Evolutionary conservation across 768 basidiomycete species (phyloP).

Genomic region (Fistulinella prunicolor): DNA sequence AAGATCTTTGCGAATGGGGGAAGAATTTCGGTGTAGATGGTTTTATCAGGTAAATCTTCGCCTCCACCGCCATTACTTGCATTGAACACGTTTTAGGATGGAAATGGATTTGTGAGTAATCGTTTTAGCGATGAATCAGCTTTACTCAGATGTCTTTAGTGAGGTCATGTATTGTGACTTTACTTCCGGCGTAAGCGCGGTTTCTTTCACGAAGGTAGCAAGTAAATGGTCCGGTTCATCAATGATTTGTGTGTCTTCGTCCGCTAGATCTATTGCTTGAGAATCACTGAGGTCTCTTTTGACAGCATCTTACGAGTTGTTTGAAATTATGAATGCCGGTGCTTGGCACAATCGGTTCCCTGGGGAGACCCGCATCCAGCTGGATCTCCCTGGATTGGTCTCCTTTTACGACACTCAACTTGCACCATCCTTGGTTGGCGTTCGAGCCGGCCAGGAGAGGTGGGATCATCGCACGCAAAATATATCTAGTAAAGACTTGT

Average conservation of each 20-base stretch:
- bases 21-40: conserved; percentile 41
- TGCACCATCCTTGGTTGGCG: conserved; percentile 28
- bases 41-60: conserved; percentile 37
- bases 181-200: conserved; percentile 23
- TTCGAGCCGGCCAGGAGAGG: conserved; percentile 25
- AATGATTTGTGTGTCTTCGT: not conserved
- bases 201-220: conserved; percentile 19
- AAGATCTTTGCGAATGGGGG: conserved; percentile 44
- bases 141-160: conserved; percentile 14
- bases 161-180: conserved; percentile 39
- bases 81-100: conserved; percentile 18
- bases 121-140: not conserved
- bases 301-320: not conserved
- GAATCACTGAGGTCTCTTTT: not conserved
- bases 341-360: conserved; percentile 36
- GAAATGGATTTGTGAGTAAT: conserved; percentile 32
- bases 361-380: conserved; percentile 33
- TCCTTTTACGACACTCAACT: conserved; percentile 38
- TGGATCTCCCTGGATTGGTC: conserved; percentile 34
- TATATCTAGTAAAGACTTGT: conserved; percentile 25
- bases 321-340: conserved; percentile 17
- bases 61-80: not conserved
- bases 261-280: not conserved
- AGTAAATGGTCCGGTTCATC: not conserved
- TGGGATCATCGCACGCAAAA: conserved; percentile 31